Percentiles rank a stretch among this genome's conserved stretches.
These are phyloP conservation scores for Volvox reticuliferus DNA, from an alignment of 139 green algal species.

Conservation along the genomic window DNA sequence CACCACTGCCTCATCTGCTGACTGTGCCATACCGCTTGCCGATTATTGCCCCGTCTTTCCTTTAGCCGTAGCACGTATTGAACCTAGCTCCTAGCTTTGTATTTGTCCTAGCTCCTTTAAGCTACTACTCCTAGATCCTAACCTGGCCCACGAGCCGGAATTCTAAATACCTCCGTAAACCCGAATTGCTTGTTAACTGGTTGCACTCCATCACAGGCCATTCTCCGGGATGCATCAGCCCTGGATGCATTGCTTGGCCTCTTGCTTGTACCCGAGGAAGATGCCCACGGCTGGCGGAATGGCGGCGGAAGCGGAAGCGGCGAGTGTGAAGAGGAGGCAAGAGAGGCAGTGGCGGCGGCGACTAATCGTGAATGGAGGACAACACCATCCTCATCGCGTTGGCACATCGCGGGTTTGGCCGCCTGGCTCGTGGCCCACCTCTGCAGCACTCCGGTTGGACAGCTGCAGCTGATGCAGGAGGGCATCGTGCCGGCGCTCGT, in stretches of 20 bases:
- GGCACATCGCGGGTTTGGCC: slow-evolving; percentile 22
- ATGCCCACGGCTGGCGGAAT: not conserved
- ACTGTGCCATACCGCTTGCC: too few species aligned
- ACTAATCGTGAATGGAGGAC: too few species aligned
- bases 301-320: not conserved
- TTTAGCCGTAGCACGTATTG: too few species aligned
- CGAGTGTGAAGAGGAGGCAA: not conserved
- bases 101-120: too few species aligned
- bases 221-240: not conserved
- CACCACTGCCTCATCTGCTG: too few species aligned
- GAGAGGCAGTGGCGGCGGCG: not conserved
- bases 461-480: slow-evolving; percentile 21
- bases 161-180: too few species aligned
- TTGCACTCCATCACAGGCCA: not conserved
- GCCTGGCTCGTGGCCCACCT: slow-evolving; percentile 31
- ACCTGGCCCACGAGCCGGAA: too few species aligned
- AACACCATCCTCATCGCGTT: not conserved
- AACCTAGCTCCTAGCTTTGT: too few species aligned
- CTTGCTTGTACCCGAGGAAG: not conserved
- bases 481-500: slow-evolving; percentile 8
- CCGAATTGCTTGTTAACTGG: too few species aligned
- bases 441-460: not conserved
- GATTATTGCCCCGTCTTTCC: too few species aligned
- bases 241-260: not conserved
- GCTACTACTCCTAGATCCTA: too few species aligned